Evolutionary conservation across 1,139 yeast species (phyloP), one percentile per base, ranked within the genome.

Genomic region (Blastobotrys arbuscula): DNA sequence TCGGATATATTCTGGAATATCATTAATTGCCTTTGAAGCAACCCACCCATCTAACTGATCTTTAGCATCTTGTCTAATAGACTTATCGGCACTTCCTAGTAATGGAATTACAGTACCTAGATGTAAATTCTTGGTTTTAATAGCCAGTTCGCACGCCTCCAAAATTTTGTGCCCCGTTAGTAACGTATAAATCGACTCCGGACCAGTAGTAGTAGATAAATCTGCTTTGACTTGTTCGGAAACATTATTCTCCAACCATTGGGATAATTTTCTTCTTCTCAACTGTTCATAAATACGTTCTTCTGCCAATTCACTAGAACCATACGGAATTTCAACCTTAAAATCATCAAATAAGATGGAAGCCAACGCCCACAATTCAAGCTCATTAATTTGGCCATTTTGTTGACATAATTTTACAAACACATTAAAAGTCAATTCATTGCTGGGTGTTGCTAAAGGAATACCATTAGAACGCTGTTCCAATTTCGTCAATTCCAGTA

Each of bases 11-110:
- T 48, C 50, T 0, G 94, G 89, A 43, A 85, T 75, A 9, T 67
- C 65, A 6, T 65, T 62, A 2, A 71, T 41, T 0, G 72, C 56
- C 4, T 73, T 65, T n/a, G 68, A 67, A 1, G 66, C 66, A 13
- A 63, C 61, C 97, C 97, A 90, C 44, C 75, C 78, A 2, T 70
- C 67, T 20, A 90, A 65, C 63, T 89, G 96, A 34, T 68, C 66
- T 6, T 62, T 56, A 0, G 96, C 90, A 48, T 79, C 69, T 1
- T 61, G 59, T 49, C 75, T 72, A 1, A 84, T 81, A 1, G 74
- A 70, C 0, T 73, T 72, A 26, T 53, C 59, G 55, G 83, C 81
- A 0, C 92, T 77, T 39, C 86, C 95, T 13, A 84, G 66, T 44
- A 85, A 67, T 0, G 96, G 76, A n/a, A 90, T 66, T 24, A 87